Conservation (phyloP, 2,329 filamentous ascomycete species). For the Paraconiothyrium sp. region DNA sequence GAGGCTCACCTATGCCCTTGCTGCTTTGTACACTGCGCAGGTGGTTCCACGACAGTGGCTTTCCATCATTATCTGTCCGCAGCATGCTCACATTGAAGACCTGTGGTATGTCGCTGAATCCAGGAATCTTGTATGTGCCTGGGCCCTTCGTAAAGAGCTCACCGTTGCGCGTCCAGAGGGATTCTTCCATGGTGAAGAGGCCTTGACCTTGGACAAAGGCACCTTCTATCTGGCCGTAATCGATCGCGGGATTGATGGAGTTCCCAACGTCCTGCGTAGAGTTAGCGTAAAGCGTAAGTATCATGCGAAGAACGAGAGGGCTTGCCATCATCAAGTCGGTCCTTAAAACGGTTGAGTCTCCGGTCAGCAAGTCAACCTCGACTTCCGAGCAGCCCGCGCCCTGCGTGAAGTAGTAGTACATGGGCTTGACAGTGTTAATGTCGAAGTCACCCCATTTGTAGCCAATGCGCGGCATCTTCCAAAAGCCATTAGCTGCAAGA, state of each 20-base stretch:
- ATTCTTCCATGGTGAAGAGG: slow-evolving; percentile 80
- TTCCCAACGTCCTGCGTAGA: slow-evolving; percentile 74
- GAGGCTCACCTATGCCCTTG: slow-evolving; percentile 77
- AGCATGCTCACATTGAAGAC: slow-evolving; percentile 82
- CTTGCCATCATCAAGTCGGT: slow-evolving; percentile 87
- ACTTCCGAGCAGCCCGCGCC: slow-evolving; percentile 89
- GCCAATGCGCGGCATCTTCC: slow-evolving; percentile 95
- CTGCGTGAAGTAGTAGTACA: slow-evolving; percentile 97
- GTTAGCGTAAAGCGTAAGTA: slow-evolving; percentile 22
- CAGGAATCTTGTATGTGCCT: slow-evolving; percentile 85
- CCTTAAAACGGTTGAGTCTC: slow-evolving; percentile 86
- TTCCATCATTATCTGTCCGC: slow-evolving; percentile 67
- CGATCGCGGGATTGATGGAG: slow-evolving; percentile 79
- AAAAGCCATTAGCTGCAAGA: slow-evolving; percentile 92
- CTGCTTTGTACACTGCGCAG: slow-evolving; percentile 84
- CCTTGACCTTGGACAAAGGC: slow-evolving; percentile 82
- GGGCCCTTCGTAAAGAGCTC: slow-evolving; percentile 71
- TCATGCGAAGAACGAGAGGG: not conserved
- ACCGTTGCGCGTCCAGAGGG: slow-evolving; percentile 72
- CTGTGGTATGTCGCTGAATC: slow-evolving; percentile 87
- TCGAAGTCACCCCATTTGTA: slow-evolving; percentile 77
- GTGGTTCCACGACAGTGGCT: slow-evolving; percentile 77
- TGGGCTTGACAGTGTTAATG: slow-evolving; percentile 57
- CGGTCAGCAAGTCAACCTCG: slow-evolving; percentile 89
- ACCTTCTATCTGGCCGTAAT: slow-evolving; percentile 84